phyloP scores from a whole-genome alignment of 345 rosid genomes.

The Turnera subulata region DNA sequence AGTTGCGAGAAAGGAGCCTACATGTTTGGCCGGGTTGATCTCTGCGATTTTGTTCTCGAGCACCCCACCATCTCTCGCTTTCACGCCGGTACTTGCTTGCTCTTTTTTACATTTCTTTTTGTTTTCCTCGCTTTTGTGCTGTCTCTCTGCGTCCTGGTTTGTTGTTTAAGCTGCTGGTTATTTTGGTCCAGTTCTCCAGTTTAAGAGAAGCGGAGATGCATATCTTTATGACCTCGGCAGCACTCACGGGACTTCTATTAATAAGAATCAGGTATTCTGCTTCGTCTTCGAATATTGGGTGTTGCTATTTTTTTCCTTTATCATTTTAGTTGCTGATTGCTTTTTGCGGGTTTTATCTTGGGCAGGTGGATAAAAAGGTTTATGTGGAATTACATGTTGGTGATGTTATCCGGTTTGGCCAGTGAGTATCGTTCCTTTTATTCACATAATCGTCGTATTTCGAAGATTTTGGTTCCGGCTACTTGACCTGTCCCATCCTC shows the following conservation, averaged over 20 bases:
- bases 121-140: not conserved
- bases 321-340: not conserved
- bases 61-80: slow-evolving; percentile 91
- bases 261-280: slow-evolving; percentile 62
- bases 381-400: slow-evolving; percentile 79
- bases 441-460: not conserved
- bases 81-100: slow-evolving; percentile 65
- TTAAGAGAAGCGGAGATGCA: slow-evolving; percentile 72
- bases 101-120: too few species aligned
- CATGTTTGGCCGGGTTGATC: slow-evolving; percentile 86
- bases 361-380: slow-evolving; percentile 58
- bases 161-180: slow-evolving; percentile 8
- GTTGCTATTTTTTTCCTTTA: not conserved
- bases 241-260: slow-evolving; percentile 74
- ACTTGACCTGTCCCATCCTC: not conserved
- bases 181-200: slow-evolving; percentile 65
- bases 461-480: not conserved
- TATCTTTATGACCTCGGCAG: slow-evolving; percentile 82
- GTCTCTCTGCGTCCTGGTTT: not conserved
- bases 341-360: not conserved
- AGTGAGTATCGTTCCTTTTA: slow-evolving; percentile 48
- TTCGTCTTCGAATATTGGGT: not conserved
- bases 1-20: slow-evolving; percentile 88
- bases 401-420: slow-evolving; percentile 91
- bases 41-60: slow-evolving; percentile 84